Base-by-base conservation (phyloP, 306 rosid genomes). In the Dryas alaskensis region DNA sequence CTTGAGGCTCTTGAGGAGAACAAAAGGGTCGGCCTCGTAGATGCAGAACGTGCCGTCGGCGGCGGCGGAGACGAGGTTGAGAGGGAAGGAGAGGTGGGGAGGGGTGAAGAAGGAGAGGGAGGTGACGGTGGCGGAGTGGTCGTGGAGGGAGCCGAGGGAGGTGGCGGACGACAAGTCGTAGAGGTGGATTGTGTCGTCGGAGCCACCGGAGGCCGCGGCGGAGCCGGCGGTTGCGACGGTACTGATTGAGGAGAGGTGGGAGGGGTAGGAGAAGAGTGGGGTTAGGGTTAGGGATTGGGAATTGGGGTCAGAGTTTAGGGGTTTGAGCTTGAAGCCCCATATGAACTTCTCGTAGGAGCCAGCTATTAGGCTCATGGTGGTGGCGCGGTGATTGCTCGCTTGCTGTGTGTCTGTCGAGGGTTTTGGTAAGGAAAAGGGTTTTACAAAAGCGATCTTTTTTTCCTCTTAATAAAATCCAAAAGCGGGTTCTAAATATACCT, bases 281-380 rank as follows among this genome's bases (percentile, higher is more conserved):
- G 63, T 57, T 76, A 93, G 83, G 80, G 89, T 53, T 68, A 85
- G 87, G 47, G 79, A 19, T 64, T 81, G 73, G 48, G 76, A 58
- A 27, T 80, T 46, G 2, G 82, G 72, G 12, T 69, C 9, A 12
- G 47, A 19, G 47, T 55, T 47, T n/a, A 25, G 69, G 13, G 87
- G 83, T 6, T 72, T 79, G 57, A 94, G 91, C 72, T 81, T 85
- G 92, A 91, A 91, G 7, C 96, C 98, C 98, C 96, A 93, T 0
- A 93, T 83, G 87, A 89, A 93, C 9, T 87, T 80, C 66, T 93
- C 98, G 78, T 91, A 93, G 0, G 98, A 89, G 19, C 98, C 98
- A 16, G 98, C 98, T 0, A 93, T 89, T 3, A 93, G 72, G 65
- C 86, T 88, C 90, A 93, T 7, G 44, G 27, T 14, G 75, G 58